phyloP scores from a whole-genome alignment of 2,329 filamentous ascomycete genomes.

The Apiospora saccharicola region DNA sequence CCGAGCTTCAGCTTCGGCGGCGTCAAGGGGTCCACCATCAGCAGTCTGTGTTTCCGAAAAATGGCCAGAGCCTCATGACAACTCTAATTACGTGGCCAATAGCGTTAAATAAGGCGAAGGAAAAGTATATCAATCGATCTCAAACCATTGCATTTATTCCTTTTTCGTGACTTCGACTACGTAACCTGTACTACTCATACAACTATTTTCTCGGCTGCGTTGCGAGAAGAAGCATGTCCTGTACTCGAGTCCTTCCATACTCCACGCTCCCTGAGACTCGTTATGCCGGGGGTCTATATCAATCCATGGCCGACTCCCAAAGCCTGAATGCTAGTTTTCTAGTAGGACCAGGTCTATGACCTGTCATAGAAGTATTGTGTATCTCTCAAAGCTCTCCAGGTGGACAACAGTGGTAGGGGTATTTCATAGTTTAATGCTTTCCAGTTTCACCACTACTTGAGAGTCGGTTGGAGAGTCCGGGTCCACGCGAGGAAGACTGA shows the following conservation, averaged over 20 bases:
- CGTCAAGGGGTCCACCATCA: conserved; percentile 86
- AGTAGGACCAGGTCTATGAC: conserved; percentile 11
- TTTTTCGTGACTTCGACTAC: conserved; percentile 16
- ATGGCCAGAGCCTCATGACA: conserved; percentile 32
- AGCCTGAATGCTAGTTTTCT: conserved; percentile 13
- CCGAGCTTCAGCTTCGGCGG: conserved; percentile 90
- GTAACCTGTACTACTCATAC: conserved; percentile 19
- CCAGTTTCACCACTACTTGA: conserved; percentile 1
- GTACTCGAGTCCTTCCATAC: conserved; percentile 9
- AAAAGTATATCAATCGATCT: not conserved
- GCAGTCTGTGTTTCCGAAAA: conserved; percentile 80
- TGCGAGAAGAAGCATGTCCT: conserved; percentile 5
- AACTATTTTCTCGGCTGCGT: conserved; percentile 2
- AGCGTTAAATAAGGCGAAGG: not conserved
- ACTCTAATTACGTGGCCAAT: not conserved
- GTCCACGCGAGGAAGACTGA: conserved; percentile 2
- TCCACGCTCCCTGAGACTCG: conserved; percentile 8
- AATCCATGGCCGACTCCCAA: conserved; percentile 8
- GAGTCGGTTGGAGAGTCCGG: not conserved
- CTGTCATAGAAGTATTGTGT: conserved; percentile 14
- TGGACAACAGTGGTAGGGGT: conserved; percentile 14
- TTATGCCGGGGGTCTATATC: conserved; percentile 8
- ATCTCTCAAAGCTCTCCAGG: conserved; percentile 1
- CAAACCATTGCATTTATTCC: conserved; percentile 18
- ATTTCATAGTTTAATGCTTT: conserved; percentile 16